Evolutionary conservation across 306 rosid species (phyloP).

Genomic region (Glycine soja): DNA sequence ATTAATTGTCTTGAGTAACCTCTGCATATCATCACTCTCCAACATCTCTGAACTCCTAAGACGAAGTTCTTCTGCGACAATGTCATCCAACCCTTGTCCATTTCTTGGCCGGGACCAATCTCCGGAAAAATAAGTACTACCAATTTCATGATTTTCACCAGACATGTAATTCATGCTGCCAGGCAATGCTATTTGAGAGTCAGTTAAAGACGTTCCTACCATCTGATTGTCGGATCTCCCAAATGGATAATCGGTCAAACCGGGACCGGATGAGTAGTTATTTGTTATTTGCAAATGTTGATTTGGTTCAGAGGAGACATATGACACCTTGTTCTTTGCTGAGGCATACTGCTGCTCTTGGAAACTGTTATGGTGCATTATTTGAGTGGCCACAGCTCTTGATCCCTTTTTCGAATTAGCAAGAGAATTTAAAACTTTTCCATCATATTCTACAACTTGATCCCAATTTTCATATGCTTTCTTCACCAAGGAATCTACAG

Average conservation of each 20-base stretch:
- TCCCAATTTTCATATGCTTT: constrained; percentile 91
- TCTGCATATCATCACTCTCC: constrained; percentile 88
- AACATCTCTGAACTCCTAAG: constrained; percentile 80
- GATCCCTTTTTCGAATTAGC: constrained; percentile 48
- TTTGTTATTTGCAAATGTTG: constrained; percentile 53
- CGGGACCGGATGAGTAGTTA: constrained; percentile 48
- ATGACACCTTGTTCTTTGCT: constrained; percentile 56
- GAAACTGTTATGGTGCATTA: constrained; percentile 43
- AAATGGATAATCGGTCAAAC: constrained; percentile 56
- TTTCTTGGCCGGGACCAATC: constrained; percentile 70
- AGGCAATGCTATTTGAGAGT: constrained; percentile 56
- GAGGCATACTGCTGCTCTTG: constrained; percentile 50
- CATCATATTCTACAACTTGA: constrained; percentile 79
- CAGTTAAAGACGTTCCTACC: constrained; percentile 47
- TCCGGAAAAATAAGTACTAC: constrained; percentile 53
- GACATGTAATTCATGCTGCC: constrained; percentile 56
- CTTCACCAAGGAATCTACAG: constrained; percentile 79
- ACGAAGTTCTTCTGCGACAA: constrained; percentile 81
- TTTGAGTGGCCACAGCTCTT: constrained; percentile 46
- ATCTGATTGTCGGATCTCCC: constrained; percentile 56
- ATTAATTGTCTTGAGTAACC: constrained; percentile 67
- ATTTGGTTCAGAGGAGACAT: constrained; percentile 52
- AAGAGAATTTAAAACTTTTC: constrained; percentile 62
- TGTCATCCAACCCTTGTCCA: constrained; percentile 73
- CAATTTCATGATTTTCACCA: constrained; percentile 53